phyloP scores from a whole-genome alignment of 1,284 basidiomycete species.

The Tetrapyrgos nigripes region DNA sequence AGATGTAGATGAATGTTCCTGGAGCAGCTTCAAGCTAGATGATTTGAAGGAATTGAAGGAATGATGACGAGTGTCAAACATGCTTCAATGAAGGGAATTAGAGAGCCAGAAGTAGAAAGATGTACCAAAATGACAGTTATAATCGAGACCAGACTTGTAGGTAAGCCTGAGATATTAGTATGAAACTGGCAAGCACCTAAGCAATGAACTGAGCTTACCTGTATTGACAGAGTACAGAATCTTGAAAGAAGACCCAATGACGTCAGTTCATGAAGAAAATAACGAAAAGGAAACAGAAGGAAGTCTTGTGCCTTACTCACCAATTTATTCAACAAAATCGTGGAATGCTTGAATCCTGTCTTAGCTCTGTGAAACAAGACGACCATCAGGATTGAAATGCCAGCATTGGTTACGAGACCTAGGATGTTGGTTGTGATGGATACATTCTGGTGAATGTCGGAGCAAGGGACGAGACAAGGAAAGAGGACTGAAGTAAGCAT shows the following conservation, averaged over 20 bases:
- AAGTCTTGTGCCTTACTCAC: background rate
- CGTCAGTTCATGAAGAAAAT: too few relatives aligned
- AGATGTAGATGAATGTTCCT: conserved; percentile 17
- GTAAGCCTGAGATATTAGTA: conserved; percentile 4
- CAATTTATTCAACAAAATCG: conserved; percentile 19
- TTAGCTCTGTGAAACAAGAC: conserved; percentile 16
- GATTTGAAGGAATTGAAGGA: too few relatives aligned
- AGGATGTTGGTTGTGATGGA: conserved; percentile 11
- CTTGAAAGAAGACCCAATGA: background rate
- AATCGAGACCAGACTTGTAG: conserved; percentile 14
- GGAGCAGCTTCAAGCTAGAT: conserved; percentile 9
- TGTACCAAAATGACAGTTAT: conserved; percentile 13
- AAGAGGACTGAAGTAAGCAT: background rate
- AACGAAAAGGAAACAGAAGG: background rate
- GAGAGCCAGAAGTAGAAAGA: background rate
- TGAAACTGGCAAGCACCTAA: background rate
- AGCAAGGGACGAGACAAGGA: background rate
- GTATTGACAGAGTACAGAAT: conserved; percentile 20
- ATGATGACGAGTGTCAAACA: too few relatives aligned
- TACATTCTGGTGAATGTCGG: background rate
- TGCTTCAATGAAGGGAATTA: background rate
- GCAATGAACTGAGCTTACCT: conserved; percentile 1
- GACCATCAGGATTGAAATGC: conserved; percentile 15
- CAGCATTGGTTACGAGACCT: conserved; percentile 3
- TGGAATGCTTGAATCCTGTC: conserved; percentile 15